Conservation (phyloP, 768 basidiomycete genomes). For the Auriscalpium vulgare region DNA sequence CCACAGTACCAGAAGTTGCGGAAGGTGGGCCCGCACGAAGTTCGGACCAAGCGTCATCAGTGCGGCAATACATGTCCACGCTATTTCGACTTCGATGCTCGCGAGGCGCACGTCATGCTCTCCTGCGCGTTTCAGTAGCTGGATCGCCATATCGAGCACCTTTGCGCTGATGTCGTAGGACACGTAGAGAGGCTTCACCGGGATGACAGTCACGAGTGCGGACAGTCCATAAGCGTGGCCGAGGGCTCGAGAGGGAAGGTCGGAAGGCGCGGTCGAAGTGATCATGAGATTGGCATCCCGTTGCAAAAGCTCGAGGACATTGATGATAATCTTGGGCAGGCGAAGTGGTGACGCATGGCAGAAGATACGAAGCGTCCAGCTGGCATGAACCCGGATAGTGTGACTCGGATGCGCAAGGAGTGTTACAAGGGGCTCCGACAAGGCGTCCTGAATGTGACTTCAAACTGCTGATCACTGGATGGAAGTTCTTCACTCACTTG, state of each 20-base stretch:
- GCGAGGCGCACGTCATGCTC: slow-evolving; percentile 85
- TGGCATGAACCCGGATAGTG: slow-evolving; percentile 75
- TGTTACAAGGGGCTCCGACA: slow-evolving; percentile 78
- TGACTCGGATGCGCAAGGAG: slow-evolving; percentile 84
- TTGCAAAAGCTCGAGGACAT: slow-evolving; percentile 73
- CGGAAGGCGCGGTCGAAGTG: slow-evolving; percentile 63
- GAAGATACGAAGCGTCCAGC: slow-evolving; percentile 86
- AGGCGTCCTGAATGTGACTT: slow-evolving; percentile 44
- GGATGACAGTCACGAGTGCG: slow-evolving; percentile 78
- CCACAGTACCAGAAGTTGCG: slow-evolving; percentile 93
- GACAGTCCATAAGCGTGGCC: slow-evolving; percentile 90
- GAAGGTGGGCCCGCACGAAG: slow-evolving; percentile 88
- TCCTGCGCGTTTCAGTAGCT: slow-evolving; percentile 82
- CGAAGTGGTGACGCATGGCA: slow-evolving; percentile 84
- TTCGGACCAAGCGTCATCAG: slow-evolving; percentile 90
- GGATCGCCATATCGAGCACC: slow-evolving; percentile 84
- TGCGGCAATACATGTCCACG: slow-evolving; percentile 88
- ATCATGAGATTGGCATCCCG: slow-evolving; percentile 71
- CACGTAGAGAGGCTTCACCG: slow-evolving; percentile 84
- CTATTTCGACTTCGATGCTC: slow-evolving; percentile 81
- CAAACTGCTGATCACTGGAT: background rate
- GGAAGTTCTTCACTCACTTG: slow-evolving; percentile 40
- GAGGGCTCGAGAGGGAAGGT: slow-evolving; percentile 62
- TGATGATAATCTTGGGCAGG: slow-evolving; percentile 70
- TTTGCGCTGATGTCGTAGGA: slow-evolving; percentile 90